Evolutionary conservation across 345 rosid genomes (phyloP), one percentile per base, ranked within the genome.

Genomic region (Melastoma malabathricum): DNA sequence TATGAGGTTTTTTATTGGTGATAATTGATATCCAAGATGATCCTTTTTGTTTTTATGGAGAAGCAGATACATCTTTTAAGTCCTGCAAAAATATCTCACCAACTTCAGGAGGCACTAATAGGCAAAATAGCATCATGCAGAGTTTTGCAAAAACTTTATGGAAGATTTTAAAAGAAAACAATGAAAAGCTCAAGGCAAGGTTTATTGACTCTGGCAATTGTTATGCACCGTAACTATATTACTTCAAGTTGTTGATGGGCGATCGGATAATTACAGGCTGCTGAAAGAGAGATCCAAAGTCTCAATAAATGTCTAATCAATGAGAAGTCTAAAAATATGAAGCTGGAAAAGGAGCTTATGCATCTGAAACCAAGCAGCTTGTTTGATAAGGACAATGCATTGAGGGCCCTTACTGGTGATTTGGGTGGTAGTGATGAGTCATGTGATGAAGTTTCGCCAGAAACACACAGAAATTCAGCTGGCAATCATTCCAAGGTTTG

Each of bases 81-180:
- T 27, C 31, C 3, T 6, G 31, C 31, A 27, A 3, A 27, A 27
- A 27, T 27, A 27, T 27, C 31, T 27, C 31, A 27, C 31, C 31
- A 6, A 27, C 31, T 27, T 27, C 51, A 44, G 43, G 55, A 50
- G 70, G 50, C 19, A 68, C 47, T 38, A 75, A 86, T 46, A 76
- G 85, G 63, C 64, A 68, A 55, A 49, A 75, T 64, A 67, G 51
- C 55, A 75, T 78, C 44, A 77, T 66, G 75, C 76, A 71, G 46
- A 76, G 74, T 64, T 77, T 90, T 72, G 81, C 94, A 22, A 80
- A 74, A 78, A 78, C 81, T 58, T 6, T 80, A 59, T 84, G 86
- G 96, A 84, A 60, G 46, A 82, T 90, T 47, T 64, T 90, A 75
- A 84, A 82, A 82, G 78, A 82, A 69, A 66, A 73, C 55, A 80